Conservation (phyloP, 129 eudicot genomes). For the Rutidosis leptorrhynchoides region DNA sequence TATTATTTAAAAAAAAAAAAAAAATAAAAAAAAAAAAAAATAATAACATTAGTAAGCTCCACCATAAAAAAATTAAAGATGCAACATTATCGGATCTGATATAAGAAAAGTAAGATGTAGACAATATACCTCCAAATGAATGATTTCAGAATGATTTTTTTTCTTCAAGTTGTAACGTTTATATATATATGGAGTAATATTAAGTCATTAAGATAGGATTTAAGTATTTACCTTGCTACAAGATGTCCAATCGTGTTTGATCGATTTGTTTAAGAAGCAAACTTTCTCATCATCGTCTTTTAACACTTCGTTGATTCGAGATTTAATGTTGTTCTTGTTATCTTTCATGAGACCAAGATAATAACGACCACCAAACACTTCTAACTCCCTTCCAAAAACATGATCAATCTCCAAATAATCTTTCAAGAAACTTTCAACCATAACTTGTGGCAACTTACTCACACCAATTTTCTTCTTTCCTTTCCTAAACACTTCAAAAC, state of each 20-base stretch:
- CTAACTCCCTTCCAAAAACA: conserved; percentile 59
- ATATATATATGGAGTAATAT: no score
- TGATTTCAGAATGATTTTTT: no score
- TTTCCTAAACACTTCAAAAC: conserved; percentile 47
- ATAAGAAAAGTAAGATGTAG: no score
- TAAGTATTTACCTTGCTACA: conserved; percentile 45
- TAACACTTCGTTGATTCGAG: conserved; percentile 16
- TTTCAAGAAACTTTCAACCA: conserved; percentile 75
- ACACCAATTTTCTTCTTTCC: conserved; percentile 52
- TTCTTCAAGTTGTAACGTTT: neutral
- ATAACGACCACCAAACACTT: conserved; percentile 47
- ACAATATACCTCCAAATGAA: no score
- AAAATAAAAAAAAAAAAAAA: neutral
- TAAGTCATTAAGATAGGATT: no score
- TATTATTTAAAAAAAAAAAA: conserved; percentile 11
- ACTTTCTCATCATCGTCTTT: conserved; percentile 20
- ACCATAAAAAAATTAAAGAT: neutral
- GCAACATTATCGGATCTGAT: no score
- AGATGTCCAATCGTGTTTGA: conserved; percentile 28
- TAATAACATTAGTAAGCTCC: neutral
- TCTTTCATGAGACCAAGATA: conserved; percentile 61
- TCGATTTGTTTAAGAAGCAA: conserved; percentile 34
- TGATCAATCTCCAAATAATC: conserved; percentile 61
- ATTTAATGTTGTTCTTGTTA: conserved; percentile 22
- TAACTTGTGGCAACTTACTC: conserved; percentile 60